Evolutionary conservation across 2,329 filamentous ascomycete genomes (phyloP).

Genomic region (Pseudocercospora pini-densiflorae): DNA sequence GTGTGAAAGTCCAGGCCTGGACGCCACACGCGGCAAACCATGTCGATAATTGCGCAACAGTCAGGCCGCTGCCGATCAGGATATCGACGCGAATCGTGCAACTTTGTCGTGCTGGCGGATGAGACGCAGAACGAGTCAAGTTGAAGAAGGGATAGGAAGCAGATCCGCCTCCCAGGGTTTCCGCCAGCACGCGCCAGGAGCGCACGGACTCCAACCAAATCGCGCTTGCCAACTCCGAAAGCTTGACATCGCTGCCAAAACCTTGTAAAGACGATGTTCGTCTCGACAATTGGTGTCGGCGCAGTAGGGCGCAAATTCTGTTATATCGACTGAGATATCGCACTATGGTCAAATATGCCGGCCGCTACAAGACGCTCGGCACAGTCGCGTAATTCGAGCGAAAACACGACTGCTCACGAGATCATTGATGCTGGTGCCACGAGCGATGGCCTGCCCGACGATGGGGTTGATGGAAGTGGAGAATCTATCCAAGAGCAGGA

Average conservation of each 20-base stretch:
- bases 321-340: not conserved
- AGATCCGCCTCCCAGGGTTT: no score
- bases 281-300: not conserved
- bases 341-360: slow-evolving; percentile 4
- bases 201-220: not conserved
- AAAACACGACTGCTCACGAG: slow-evolving; percentile 15
- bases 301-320: not conserved
- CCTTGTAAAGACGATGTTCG: not conserved
- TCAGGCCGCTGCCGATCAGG: not conserved
- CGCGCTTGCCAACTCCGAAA: not conserved
- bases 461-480: slow-evolving; percentile 11
- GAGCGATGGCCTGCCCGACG: slow-evolving; percentile 25
- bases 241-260: not conserved
- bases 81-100: not conserved
- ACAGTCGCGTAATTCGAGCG: slow-evolving; percentile 10
- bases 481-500: slow-evolving; percentile 34
- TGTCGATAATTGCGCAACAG: not conserved
- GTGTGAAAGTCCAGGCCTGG: not conserved
- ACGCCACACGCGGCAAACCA: not conserved
- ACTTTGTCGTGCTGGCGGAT: not conserved
- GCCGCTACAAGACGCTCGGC: slow-evolving; percentile 12
- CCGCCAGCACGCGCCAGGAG: not conserved
- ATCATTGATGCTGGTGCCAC: slow-evolving; percentile 19
- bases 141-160: not conserved
- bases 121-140: slow-evolving; percentile 2